A percentile compares a stretch with the other conserved stretches of the same genome.
These are phyloP conservation scores for Ettlia oleoabundans DNA, from an alignment of 139 green algal species.

Conservation along the genomic window DNA sequence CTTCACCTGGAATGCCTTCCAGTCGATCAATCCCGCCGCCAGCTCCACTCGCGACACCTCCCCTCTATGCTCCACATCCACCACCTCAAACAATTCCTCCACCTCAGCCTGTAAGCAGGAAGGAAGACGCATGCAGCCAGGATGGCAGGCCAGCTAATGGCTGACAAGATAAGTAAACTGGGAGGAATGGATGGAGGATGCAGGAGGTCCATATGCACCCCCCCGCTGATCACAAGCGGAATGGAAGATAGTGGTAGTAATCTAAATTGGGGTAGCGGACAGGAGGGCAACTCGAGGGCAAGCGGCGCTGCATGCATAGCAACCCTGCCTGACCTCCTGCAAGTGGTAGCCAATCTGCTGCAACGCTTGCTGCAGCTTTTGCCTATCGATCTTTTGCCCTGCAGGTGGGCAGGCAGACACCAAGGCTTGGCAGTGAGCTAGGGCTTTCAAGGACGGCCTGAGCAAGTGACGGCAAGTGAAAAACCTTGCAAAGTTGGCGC, in stretches of 20 bases:
- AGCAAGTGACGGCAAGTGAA: too few species aligned
- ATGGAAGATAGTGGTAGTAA: too few species aligned
- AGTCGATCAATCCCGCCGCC: conserved; percentile 39
- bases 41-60: conserved; percentile 18
- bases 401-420: too few species aligned
- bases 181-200: too few species aligned
- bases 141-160: background rate
- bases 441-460: background rate
- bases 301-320: too few species aligned
- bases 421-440: background rate
- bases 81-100: conserved; percentile 33
- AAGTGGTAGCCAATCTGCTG: conserved; percentile 34
- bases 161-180: background rate
- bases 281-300: too few species aligned
- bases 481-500: too few species aligned
- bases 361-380: conserved; percentile 13
- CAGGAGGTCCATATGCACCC: too few species aligned
- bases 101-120: conserved; percentile 16
- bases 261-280: too few species aligned
- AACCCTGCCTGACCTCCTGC: background rate
- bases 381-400: conserved; percentile 30
- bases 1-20: conserved; percentile 27
- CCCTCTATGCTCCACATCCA: conserved; percentile 32
- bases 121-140: background rate
- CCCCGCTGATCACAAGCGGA: too few species aligned